These are phyloP conservation scores for Clavispora asparagi DNA, from an alignment of 805 yeast genomes.

Conservation along the genomic window DNA sequence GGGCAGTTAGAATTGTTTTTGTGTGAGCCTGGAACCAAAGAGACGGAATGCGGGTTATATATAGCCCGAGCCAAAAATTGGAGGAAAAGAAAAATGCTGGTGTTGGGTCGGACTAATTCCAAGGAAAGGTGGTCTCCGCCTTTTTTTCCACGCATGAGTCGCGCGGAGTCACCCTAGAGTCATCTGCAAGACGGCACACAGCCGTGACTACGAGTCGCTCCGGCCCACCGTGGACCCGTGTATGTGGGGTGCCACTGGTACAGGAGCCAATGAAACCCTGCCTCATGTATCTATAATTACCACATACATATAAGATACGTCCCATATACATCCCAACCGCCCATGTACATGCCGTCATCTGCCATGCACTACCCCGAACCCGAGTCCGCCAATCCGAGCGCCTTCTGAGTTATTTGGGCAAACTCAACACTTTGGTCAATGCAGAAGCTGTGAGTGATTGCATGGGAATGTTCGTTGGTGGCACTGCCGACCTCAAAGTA, in stretches of 20 bases:
- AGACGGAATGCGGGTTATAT: neutral
- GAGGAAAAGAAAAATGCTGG: neutral
- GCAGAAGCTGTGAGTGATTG: slow-evolving; percentile 58
- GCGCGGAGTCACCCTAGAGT: slow-evolving; percentile 14
- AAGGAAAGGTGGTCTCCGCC: too few relatives aligned
- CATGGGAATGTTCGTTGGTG: slow-evolving; percentile 18
- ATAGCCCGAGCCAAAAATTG: neutral
- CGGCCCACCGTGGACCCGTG: too few relatives aligned
- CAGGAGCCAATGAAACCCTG: neutral
- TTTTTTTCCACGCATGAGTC: slow-evolving; percentile 4
- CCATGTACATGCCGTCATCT: neutral
- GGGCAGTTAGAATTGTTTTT: too few relatives aligned
- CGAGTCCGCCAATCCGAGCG: slow-evolving; percentile 1
- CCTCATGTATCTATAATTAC: neutral
- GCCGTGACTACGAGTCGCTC: slow-evolving; percentile 13
- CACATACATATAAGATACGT: neutral
- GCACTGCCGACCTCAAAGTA: slow-evolving; percentile 28
- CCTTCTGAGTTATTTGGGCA: slow-evolving; percentile 35
- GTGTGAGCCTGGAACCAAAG: neutral
- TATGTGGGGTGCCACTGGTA: neutral
- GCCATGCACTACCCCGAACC: neutral
- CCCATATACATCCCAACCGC: neutral
- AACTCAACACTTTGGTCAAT: slow-evolving; percentile 49
- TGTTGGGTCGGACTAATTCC: neutral
- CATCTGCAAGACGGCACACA: slow-evolving; percentile 10